These are phyloP conservation scores for Dictyostelium intermedium DNA, from an alignment of 78 protist species.

Conservation along the genomic window DNA sequence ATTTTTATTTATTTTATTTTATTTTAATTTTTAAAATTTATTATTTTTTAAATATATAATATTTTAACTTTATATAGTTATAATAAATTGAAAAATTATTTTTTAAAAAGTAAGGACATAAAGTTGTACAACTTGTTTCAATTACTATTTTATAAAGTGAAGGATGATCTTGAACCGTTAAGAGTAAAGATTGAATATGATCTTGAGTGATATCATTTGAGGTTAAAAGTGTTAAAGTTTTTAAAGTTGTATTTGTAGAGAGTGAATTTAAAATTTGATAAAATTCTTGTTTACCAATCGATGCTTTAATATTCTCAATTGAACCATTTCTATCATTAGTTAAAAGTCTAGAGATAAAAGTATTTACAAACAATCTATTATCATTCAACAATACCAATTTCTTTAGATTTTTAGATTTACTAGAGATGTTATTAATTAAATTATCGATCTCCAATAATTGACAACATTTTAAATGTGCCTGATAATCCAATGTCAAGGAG, in stretches of 20 bases:
- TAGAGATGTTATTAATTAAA: background rate
- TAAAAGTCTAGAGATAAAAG: background rate
- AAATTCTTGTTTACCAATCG: background rate
- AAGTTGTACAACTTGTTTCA: background rate
- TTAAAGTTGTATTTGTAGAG: background rate
- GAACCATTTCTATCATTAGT: background rate
- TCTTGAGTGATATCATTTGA: background rate
- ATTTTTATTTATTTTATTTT: background rate
- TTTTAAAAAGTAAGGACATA: conserved; percentile 9
- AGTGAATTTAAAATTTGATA: background rate
- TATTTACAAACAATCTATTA: background rate
- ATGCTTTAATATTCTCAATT: background rate
- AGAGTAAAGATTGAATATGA: background rate
- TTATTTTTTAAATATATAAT: background rate
- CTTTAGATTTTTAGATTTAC: background rate
- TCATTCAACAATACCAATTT: background rate
- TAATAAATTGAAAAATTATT: background rate
- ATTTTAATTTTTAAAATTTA: background rate
- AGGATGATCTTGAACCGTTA: background rate
- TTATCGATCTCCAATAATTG: background rate
- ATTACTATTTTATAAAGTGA: background rate
- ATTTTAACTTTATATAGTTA: background rate
- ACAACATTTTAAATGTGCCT: background rate
- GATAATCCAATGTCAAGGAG: background rate
- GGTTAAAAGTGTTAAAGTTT: background rate